Conservation (phyloP, 2,329 filamentous ascomycete genomes). For the Proliferodiscus dingleyae region DNA sequence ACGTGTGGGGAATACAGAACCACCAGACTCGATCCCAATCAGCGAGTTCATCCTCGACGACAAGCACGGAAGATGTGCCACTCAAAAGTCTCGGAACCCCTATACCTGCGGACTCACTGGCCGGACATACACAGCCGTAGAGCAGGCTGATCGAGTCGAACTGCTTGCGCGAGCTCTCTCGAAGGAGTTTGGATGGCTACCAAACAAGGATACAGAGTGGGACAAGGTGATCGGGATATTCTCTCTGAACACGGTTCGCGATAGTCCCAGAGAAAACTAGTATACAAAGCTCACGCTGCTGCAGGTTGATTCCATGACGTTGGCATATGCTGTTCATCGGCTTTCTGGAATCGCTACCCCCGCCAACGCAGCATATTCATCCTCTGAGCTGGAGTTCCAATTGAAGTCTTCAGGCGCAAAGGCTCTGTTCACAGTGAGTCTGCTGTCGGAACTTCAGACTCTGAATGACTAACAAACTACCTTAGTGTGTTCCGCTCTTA, state of each 20-base stretch:
- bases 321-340: conserved; percentile 70
- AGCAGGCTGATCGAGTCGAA: conserved; percentile 63
- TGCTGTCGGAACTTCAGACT: not conserved
- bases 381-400: conserved; percentile 77
- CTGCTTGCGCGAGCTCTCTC: conserved; percentile 62
- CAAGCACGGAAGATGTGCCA: conserved; percentile 59
- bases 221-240: conserved; percentile 76
- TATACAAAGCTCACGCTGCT: not conserved
- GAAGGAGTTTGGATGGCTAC: conserved; percentile 66
- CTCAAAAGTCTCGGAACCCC: conserved; percentile 60
- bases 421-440: conserved; percentile 64
- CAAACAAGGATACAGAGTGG: conserved; percentile 70
- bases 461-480: conserved; percentile 5
- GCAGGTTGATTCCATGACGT: conserved; percentile 68
- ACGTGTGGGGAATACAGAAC: conserved; percentile 10
- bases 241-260: conserved; percentile 69
- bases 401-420: conserved; percentile 71
- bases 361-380: conserved; percentile 81
- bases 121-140: conserved; percentile 56
- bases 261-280: conserved; percentile 1
- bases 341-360: conserved; percentile 72
- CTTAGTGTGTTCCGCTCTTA: conserved; percentile 58
- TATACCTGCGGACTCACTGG: conserved; percentile 75
- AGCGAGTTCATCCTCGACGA: conserved; percentile 75
- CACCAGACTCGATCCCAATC: conserved; percentile 68